Conservation (phyloP, 345 rosid species). For the Populus simonii region DNA sequence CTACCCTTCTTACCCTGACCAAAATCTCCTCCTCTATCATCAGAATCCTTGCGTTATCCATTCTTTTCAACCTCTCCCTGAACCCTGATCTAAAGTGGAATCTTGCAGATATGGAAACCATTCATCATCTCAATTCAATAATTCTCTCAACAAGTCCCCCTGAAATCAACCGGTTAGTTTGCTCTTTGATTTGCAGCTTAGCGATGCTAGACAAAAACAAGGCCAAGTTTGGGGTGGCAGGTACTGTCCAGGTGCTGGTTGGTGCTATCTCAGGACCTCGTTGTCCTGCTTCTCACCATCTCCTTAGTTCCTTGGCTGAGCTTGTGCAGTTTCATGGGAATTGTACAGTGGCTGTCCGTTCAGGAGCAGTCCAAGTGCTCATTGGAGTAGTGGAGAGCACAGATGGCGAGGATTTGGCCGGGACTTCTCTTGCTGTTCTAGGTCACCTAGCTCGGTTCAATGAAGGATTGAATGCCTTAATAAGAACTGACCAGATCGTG, state of each 20-base stretch:
- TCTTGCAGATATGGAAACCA: constrained; percentile 47
- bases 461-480: constrained; percentile 45
- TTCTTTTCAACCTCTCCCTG: constrained; percentile 59
- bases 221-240: constrained; percentile 63
- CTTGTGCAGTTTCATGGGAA: constrained; percentile 65
- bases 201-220: constrained; percentile 69
- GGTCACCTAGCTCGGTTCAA: constrained; percentile 46
- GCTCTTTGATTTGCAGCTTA: constrained; percentile 55
- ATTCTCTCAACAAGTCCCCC: constrained; percentile 30
- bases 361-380: constrained; percentile 38
- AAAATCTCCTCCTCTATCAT: constrained; percentile 30
- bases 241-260: constrained; percentile 42
- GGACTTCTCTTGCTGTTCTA: constrained; percentile 44
- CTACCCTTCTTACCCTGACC: constrained; percentile 35
- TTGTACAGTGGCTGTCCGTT: constrained; percentile 52
- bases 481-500: constrained; percentile 36
- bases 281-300: constrained; percentile 35
- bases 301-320: constrained; percentile 52
- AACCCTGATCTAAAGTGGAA: constrained; percentile 49
- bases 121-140: constrained; percentile 43
- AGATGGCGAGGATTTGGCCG: constrained; percentile 30
- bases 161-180: constrained; percentile 35
- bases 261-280: constrained; percentile 25
- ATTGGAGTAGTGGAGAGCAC: constrained; percentile 28
- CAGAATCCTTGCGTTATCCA: constrained; percentile 37